A percentile compares a stretch with the other conserved stretches of the same genome.
Evolutionary conservation across 1,284 basidiomycete species (phyloP).

Genomic region (Marasmius fiardii): DNA sequence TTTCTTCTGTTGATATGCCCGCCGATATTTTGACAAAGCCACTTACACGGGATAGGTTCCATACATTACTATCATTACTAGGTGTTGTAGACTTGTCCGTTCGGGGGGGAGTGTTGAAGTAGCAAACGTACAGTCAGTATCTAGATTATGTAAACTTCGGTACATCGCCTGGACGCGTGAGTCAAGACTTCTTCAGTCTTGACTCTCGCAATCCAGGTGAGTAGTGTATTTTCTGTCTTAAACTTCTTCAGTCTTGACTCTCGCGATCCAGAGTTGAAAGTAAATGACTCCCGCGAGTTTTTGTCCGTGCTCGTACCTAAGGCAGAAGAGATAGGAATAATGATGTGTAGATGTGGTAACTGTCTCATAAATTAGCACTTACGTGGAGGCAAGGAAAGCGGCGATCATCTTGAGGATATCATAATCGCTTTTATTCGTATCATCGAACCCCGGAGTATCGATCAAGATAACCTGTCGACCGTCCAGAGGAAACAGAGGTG

Average conservation of each 20-base stretch:
- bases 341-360: not conserved
- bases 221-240: too few relatives aligned
- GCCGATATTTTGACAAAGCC: conserved; percentile 30
- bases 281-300: conserved; percentile 47
- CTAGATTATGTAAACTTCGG: too few relatives aligned
- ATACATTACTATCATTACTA: not conserved
- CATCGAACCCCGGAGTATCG: conserved; percentile 34
- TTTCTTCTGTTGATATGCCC: conserved; percentile 18
- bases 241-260: too few relatives aligned
- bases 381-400: conserved; percentile 18
- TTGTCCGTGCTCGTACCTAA: conserved; percentile 22
- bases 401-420: conserved; percentile 26
- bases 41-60: conserved; percentile 9
- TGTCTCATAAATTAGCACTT: conserved; percentile 3
- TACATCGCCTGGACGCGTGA: too few relatives aligned
- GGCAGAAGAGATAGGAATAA: not conserved
- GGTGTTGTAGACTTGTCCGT: not conserved
- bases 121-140: too few relatives aligned
- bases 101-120: too few relatives aligned
- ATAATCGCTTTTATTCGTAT: conserved; percentile 25
- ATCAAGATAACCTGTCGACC: conserved; percentile 23
- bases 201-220: too few relatives aligned
- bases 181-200: too few relatives aligned
- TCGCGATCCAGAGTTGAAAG: too few relatives aligned
- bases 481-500: conserved; percentile 24